These are phyloP conservation scores for Zygnema circumcarinatum DNA, from an alignment of 139 green algal species.

Conservation along the genomic window DNA sequence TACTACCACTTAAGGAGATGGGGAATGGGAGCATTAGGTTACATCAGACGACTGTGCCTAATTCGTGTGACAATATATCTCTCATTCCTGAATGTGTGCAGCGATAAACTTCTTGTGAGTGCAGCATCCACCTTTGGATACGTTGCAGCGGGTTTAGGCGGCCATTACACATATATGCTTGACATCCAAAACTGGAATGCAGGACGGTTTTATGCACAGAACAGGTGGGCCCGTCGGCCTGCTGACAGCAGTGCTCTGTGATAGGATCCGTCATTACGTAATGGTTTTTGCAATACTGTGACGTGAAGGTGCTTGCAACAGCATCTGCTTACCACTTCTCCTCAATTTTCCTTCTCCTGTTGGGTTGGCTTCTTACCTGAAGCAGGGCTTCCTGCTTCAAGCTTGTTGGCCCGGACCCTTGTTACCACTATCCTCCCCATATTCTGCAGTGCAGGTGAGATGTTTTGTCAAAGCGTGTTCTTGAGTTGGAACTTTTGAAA, in stretches of 20 bases:
- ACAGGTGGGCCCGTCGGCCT: neutral
- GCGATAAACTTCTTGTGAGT: neutral
- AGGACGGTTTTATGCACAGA: neutral
- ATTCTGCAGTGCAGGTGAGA: neutral
- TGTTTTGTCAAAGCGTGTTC: neutral
- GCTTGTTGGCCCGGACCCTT: neutral
- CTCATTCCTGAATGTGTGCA: too few relatives aligned
- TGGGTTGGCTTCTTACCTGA: neutral
- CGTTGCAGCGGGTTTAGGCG: neutral
- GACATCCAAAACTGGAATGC: neutral
- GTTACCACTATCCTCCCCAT: neutral
- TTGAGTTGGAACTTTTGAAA: neutral
- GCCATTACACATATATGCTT: neutral
- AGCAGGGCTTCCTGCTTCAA: neutral
- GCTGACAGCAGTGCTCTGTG: neutral
- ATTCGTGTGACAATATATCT: too few relatives aligned
- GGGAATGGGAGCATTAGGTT: too few relatives aligned
- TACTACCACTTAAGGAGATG: too few relatives aligned
- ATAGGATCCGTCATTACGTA: neutral
- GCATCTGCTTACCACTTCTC: neutral
- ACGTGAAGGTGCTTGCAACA: too few relatives aligned
- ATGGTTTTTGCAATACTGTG: neutral
- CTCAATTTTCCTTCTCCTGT: neutral
- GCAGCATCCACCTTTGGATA: neutral
- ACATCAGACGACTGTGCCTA: too few relatives aligned